These are phyloP conservation scores for Hygrocybe punicea DNA, from an alignment of 768 basidiomycete species.

Conservation along the genomic window DNA sequence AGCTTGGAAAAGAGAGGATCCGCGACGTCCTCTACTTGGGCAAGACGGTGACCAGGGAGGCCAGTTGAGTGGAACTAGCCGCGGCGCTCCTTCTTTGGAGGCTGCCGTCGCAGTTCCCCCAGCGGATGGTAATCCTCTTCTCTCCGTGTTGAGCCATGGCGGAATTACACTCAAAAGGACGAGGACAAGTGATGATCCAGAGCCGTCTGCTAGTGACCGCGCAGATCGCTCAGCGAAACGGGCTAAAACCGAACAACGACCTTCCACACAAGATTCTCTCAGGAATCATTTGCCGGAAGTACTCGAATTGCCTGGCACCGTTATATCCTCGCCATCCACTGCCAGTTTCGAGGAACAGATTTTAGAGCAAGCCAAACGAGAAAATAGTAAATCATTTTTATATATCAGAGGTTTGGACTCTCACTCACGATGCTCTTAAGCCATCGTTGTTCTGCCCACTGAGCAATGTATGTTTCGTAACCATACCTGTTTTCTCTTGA, in stretches of 20 bases:
- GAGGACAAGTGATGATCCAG: background rate
- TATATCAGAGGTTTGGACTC: background rate
- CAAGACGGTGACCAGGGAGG: slow-evolving; percentile 22
- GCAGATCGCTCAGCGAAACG: slow-evolving; percentile 5
- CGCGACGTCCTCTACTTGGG: background rate
- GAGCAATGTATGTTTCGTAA: slow-evolving; percentile 22
- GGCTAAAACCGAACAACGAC: slow-evolving; percentile 20
- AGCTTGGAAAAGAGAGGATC: slow-evolving; percentile 40
- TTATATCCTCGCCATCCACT: slow-evolving; percentile 3
- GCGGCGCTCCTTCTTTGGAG: slow-evolving; percentile 23
- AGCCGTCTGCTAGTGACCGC: background rate
- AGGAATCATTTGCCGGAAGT: slow-evolving; percentile 38
- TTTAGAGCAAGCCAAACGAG: slow-evolving; percentile 29
- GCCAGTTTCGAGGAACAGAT: slow-evolving; percentile 26
- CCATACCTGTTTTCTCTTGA: background rate
- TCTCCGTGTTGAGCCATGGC: slow-evolving; percentile 8
- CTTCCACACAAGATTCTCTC: slow-evolving; percentile 27
- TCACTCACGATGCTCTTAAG: slow-evolving; percentile 18
- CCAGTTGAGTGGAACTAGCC: slow-evolving; percentile 28
- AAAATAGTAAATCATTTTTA: slow-evolving; percentile 35
- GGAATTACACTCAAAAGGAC: background rate
- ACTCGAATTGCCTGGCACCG: slow-evolving; percentile 19
- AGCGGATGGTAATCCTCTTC: slow-evolving; percentile 7
- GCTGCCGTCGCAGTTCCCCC: slow-evolving; percentile 19
- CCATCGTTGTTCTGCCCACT: slow-evolving; percentile 33